Percentiles rank a stretch among this genome's conserved stretches.
Evolutionary conservation across 1,139 yeast species (phyloP).

Genomic region (Candida neerlandica): DNA sequence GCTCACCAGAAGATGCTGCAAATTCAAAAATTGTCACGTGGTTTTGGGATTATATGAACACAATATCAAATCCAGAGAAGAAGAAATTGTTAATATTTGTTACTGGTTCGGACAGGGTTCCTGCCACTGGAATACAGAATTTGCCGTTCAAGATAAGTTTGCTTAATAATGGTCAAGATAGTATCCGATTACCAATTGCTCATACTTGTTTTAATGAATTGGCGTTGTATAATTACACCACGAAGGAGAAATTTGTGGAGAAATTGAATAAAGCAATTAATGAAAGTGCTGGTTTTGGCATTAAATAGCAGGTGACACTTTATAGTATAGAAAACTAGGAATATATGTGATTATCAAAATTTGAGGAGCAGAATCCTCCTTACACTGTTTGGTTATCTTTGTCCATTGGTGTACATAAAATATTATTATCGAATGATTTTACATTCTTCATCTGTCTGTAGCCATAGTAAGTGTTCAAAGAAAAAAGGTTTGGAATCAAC

Average conservation of each 20-base stretch:
- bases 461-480: too few relatives aligned
- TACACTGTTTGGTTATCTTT: too few relatives aligned
- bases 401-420: too few relatives aligned
- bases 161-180: conserved; percentile 46
- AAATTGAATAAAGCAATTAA: conserved; percentile 69
- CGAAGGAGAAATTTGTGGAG: conserved; percentile 50
- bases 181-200: conserved; percentile 70
- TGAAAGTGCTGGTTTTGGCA: conserved; percentile 86
- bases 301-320: conserved; percentile 41
- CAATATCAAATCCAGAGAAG: conserved; percentile 50
- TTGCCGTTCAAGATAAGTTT: conserved; percentile 67
- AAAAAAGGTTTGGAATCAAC: too few relatives aligned
- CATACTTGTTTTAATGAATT: conserved; percentile 95
- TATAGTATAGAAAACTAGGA: too few relatives aligned
- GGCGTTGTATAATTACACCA: conserved; percentile 67
- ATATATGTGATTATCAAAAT: too few relatives aligned
- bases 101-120: conserved; percentile 89
- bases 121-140: conserved; percentile 86
- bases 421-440: too few relatives aligned
- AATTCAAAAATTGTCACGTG: conserved; percentile 53
- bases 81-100: conserved; percentile 71
- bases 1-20: conserved; percentile 31
- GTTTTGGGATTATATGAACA: conserved; percentile 80
- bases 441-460: too few relatives aligned
- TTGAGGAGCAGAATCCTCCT: too few relatives aligned